Base-by-base conservation (phyloP, 2,329 filamentous ascomycete genomes). In the Penicillium glabrum region DNA sequence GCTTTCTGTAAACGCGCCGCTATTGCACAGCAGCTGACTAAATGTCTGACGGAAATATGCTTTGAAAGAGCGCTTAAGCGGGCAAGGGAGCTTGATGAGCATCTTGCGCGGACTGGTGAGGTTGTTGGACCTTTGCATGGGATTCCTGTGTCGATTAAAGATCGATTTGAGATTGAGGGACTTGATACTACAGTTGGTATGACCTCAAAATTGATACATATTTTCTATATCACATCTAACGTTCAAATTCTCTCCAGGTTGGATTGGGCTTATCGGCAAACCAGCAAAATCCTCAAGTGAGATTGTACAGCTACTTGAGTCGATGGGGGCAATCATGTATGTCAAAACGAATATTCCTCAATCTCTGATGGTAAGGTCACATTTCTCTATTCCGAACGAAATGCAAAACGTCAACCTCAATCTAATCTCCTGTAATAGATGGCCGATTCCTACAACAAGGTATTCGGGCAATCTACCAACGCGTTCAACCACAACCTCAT, bases 61-160 rank as follows among this genome's bases (percentile, higher is more conserved):
- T 86, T 86, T 61, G 75, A 80, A 19, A 75, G 78, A 21, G 85
- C 83, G 5, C 65, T 87, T 2, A 57, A 68, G 2, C 78, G 74
- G 2, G 85, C 85, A 0, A 69, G 69, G 35, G 64, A 72, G 3
- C 72, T 82, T 1, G 86, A 88, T 63, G 73, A 75, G n/a, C 71
- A 84, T 57, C 61, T 84, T 1, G 71, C 73, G n/a, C 64, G 64
- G 31, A 80, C 79, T 1, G 79, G 81, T 10, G 73, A 76, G 59
- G 70, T 79, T 0, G 72, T 81, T 37, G 89, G 89, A 0, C 87
- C 88, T 2, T 78, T 91, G 1, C 88, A 91, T 69, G 89, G 86
- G 69, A 60, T 79, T 14, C 71, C 73, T 1, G 72, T 80, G 46
- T 84, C 86, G 0, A 79, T 91, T 46, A 91, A 91, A 66, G 88